phyloP scores from a whole-genome alignment of 129 eudicot genomes.

The Silybum marianum region DNA sequence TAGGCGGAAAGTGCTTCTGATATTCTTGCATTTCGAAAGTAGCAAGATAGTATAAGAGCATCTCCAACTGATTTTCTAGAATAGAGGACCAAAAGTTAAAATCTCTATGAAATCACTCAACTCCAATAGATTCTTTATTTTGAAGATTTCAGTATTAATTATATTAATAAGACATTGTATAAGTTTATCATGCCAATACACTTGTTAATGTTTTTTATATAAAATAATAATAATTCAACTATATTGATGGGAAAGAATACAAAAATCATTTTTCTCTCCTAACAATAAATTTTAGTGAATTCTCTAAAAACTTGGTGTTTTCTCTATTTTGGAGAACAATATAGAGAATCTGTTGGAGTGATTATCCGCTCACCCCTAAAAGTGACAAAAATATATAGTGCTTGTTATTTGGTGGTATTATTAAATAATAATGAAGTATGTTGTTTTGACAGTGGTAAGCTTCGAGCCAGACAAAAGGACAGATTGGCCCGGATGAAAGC shows the following conservation, averaged over 20 bases:
- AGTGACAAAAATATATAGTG: not conserved
- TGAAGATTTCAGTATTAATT: not conserved
- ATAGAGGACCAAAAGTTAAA: not conserved
- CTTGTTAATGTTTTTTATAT: not conserved
- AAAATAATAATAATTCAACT: not conserved
- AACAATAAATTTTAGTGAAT: not conserved
- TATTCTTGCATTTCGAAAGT: not conserved
- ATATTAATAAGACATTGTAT: not conserved
- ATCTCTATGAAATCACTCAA: not conserved
- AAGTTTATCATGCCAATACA: not conserved
- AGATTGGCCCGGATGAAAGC: conserved; percentile 59
- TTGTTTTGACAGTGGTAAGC: conserved; percentile 53
- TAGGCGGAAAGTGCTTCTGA: not conserved
- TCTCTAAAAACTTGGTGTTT: not conserved
- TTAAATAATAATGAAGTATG: not conserved
- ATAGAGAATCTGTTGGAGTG: too few species aligned
- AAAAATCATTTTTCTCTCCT: not conserved
- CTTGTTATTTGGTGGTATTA: too few species aligned
- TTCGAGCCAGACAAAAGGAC: conserved; percentile 91
- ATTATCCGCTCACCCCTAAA: not conserved
- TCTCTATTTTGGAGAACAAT: too few species aligned
- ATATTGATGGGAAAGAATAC: not conserved
- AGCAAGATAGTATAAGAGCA: too few species aligned
- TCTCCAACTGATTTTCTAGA: not conserved
- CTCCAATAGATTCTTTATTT: not conserved